phyloP scores from a whole-genome alignment of 352 stramenopile species.

The Peronospora belbahrii region DNA sequence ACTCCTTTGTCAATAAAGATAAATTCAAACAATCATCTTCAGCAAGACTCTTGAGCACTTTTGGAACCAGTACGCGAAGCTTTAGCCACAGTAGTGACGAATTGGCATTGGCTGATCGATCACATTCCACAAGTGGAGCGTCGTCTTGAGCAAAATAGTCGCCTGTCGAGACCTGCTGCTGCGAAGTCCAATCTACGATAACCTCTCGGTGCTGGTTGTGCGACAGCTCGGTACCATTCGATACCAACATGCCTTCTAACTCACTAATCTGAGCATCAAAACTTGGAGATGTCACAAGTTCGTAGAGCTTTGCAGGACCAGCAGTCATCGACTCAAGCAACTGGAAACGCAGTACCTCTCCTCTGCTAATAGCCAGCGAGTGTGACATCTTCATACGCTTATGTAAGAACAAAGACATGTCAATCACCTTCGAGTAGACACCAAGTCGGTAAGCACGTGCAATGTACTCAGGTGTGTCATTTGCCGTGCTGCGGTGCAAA shows the following conservation, averaged over 20 bases:
- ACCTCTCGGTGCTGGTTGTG: constrained; percentile 79
- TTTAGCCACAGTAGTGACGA: constrained; percentile 57
- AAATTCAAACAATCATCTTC: constrained; percentile 24
- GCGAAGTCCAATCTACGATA: constrained; percentile 55
- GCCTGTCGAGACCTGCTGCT: constrained; percentile 26
- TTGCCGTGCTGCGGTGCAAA: constrained; percentile 46
- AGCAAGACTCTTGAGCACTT: constrained; percentile 37
- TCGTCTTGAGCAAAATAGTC: constrained; percentile 38
- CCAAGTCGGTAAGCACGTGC: constrained; percentile 66
- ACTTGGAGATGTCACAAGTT: constrained; percentile 35
- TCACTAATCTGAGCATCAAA: constrained; percentile 32
- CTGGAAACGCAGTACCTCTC: constrained; percentile 50
- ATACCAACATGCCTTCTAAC: constrained; percentile 38
- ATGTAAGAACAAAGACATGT: constrained; percentile 76
- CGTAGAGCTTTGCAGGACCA: constrained; percentile 38
- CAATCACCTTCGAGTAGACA: constrained; percentile 77
- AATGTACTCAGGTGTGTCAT: constrained; percentile 80
- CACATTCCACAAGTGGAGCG: constrained; percentile 45
- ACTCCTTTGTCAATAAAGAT: constrained; percentile 23
- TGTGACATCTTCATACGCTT: constrained; percentile 72
- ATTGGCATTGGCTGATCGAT: constrained; percentile 47
- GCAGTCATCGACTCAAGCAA: constrained; percentile 41
- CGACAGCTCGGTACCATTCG: constrained; percentile 33
- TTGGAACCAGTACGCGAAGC: constrained; percentile 42
- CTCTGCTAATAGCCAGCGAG: constrained; percentile 54